These are phyloP conservation scores for Lomentospora prolificans DNA, from an alignment of 2,329 filamentous ascomycete genomes.

Conservation along the genomic window DNA sequence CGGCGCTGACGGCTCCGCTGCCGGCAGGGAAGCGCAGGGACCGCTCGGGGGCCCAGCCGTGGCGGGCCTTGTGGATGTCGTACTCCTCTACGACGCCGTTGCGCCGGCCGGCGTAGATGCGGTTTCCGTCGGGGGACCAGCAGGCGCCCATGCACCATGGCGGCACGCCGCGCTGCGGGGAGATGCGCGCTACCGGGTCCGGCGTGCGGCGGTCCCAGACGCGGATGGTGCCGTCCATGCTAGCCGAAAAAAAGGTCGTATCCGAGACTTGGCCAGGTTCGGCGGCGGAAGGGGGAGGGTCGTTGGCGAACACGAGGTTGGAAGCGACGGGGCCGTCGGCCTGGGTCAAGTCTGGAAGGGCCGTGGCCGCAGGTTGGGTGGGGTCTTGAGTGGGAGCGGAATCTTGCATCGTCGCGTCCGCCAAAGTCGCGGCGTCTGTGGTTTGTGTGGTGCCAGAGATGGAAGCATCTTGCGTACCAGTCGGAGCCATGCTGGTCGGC, in stretches of 20 bases:
- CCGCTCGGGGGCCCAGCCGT: constrained; percentile 60
- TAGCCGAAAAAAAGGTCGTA: constrained; percentile 78
- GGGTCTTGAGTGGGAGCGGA: constrained; percentile 1
- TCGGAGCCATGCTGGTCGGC: not conserved
- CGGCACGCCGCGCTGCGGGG: constrained; percentile 63
- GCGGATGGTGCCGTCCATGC: constrained; percentile 78
- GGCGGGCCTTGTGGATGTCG: constrained; percentile 65
- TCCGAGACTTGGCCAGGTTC: constrained; percentile 55
- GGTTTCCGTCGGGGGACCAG: constrained; percentile 93
- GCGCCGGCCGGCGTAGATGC: constrained; percentile 81
- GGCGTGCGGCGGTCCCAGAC: constrained; percentile 82
- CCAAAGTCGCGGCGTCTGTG: not conserved
- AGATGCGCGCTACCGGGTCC: constrained; percentile 69
- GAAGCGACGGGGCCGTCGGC: not conserved
- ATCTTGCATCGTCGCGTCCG: not conserved
- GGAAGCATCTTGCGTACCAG: not conserved
- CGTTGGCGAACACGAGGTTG: not conserved
- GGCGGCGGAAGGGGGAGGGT: constrained; percentile 27
- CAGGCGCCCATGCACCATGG: constrained; percentile 98
- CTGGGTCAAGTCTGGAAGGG: not conserved
- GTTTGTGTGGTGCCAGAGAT: not conserved
- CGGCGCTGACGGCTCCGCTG: constrained; percentile 79
- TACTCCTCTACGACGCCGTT: constrained; percentile 95
- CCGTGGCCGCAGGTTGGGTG: constrained; percentile 8
- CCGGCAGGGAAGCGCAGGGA: constrained; percentile 81